Base-by-base conservation (phyloP, 805 yeast species). In the Pichia membranifaciens region DNA sequence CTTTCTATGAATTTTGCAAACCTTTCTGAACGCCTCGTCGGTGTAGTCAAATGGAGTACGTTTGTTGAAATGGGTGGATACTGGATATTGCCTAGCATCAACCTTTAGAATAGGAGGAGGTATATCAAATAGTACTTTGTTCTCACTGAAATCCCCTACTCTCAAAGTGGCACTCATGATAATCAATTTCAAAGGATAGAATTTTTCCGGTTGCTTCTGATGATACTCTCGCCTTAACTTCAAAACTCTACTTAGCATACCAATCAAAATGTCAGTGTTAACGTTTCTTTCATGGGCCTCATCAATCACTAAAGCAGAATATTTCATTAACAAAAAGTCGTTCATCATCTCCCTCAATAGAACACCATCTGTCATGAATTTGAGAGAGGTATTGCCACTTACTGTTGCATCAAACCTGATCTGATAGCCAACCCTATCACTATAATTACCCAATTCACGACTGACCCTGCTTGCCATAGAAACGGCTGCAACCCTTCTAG, bases 201-300 rank as follows among this genome's bases (percentile, higher is more conserved):
- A 65, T 25, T 68, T 70, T 0, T 45, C 37, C 2, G 85, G 81
- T 53, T 80, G 69, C 44, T 73, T 62, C 3, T 54, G 58, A 57
- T 73, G 71, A 43, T 77, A 74, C 51, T 76, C 73, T 17, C 77
- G 70, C 58, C 99, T 79, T 35, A 91, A 72, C 53, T 74, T 79
- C 51, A 88, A 78, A 16, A 90, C 84, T 56, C 99, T 80, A 60
- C 96, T 87, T 44, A 93, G 70, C 84, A 93, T 85, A 41, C 99
- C 99, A 52, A 93, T 89, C 48, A 93, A 71, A 41, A 93, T 91
- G 67, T 93, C 99, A 0, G 99, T 93, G 61, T 93, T 93, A 51
- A 91, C 81, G 61, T 89, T 91, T 63, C 99, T 78, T 65, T 93
- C 99, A 64, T 93, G 99, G 0, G 99, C 99, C 67, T 93, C 99